Base-by-base conservation (phyloP, 1,284 basidiomycete genomes). In the Cryptococcus jaspeensis region DNA sequence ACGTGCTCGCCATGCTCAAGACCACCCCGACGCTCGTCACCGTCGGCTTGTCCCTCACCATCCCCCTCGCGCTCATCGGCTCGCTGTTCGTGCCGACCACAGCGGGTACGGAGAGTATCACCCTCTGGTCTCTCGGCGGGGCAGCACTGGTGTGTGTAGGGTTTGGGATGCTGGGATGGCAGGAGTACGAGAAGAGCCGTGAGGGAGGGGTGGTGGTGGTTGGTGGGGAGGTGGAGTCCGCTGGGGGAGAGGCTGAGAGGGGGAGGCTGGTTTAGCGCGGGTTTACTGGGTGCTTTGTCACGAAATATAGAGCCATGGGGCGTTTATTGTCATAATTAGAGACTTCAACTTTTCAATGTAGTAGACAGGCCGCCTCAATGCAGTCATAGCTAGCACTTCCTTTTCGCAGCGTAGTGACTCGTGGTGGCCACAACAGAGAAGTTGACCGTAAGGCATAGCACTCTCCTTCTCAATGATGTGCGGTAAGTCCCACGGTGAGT, bases 1-100 rank as follows among this genome's bases (percentile, higher is more conserved):
- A 93, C 74, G 87, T 93, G 35, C 66, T 78, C 20, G 91, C 95
- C 5, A 97, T 98, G 93, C 84, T 99, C 61, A 97, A 96, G 81
- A 97, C 94, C 2, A 95, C 93, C 3, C 95, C 91, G 1, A 80
- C 92, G 41, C 66, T 49, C 32, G 47, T 49, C 47, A 49, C 47
- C 37, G 47, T 49, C 32, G 47, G 47, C 8, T 18, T 49, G 9
- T 49, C 47, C 3, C 36, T 49, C 32, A 49, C 47, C 20, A 49
- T 98, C 70, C 78, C 78, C 0, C 66, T 78, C n/a, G 74, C 78
- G 15, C 61, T 79, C 20, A 39, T 73, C n/a, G 74, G 73, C 16
- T 72, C 73, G 22, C 46, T 75, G 32, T 55, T 78, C 47, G 56
- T 77, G 5, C 72, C 72, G 28, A 32, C 28, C 3, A 35, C 35